These are phyloP conservation scores for Blakeslea trispora DNA, from an alignment of 371 early-diverging fungal species.

Conservation along the genomic window DNA sequence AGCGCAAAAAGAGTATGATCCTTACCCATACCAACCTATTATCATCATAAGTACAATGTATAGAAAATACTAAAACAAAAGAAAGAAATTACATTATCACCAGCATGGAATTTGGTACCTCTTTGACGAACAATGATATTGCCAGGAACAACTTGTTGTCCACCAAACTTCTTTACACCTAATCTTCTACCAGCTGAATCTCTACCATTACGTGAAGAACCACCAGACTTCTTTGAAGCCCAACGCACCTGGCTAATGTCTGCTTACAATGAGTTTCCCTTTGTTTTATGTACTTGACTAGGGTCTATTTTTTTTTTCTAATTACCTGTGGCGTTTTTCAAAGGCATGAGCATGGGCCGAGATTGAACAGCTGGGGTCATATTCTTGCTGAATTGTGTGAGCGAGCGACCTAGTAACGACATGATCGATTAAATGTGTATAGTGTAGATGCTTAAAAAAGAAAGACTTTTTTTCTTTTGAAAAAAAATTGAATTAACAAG, in stretches of 20 bases:
- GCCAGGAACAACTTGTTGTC: constrained; percentile 82
- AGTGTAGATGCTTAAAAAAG: background rate
- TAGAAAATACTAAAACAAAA: background rate
- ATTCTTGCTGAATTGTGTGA: constrained; percentile 16
- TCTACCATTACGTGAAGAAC: constrained; percentile 90
- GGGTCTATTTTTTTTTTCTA: background rate
- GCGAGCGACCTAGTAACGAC: constrained; percentile 25
- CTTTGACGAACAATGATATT: constrained; percentile 93
- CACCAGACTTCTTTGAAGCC: constrained; percentile 93
- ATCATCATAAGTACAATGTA: background rate
- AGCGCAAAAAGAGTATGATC: constrained; percentile 92
- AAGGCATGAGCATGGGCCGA: constrained; percentile 15
- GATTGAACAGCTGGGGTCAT: background rate
- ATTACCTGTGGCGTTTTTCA: constrained; percentile 26
- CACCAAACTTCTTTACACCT: constrained; percentile 90
- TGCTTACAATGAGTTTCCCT: constrained; percentile 7
- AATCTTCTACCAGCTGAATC: constrained; percentile 93
- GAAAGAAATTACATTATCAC: constrained; percentile 70
- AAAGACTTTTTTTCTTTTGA: background rate
- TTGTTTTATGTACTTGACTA: background rate
- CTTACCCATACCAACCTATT: constrained; percentile 82
- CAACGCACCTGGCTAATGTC: constrained; percentile 71
- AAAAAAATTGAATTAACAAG: background rate
- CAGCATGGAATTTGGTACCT: constrained; percentile 90
- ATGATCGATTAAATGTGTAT: constrained; percentile 1